Evolutionary conservation across 495 filamentous ascomycete genomes (phyloP).

Genomic region (Aspergillus incahuasiensis): DNA sequence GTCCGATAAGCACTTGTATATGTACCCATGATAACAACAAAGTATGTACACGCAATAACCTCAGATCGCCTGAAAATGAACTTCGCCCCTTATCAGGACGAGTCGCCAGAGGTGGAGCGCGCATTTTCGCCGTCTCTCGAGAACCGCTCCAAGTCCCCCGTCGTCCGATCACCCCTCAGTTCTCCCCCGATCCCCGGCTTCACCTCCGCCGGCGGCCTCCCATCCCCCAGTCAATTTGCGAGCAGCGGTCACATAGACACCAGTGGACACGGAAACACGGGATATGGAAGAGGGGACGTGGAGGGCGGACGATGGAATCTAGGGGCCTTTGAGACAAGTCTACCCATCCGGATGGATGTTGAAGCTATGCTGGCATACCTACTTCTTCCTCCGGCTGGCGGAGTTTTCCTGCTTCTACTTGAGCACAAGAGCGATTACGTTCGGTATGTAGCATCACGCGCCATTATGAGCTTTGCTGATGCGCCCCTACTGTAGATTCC

Average conservation of each 20-base stretch:
- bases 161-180: conserved; percentile 33
- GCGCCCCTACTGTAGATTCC: conserved; percentile 56
- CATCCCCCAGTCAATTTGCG: conserved; percentile 39
- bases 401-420: conserved; percentile 74
- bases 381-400: conserved; percentile 79
- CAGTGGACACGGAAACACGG: conserved; percentile 31
- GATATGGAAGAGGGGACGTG: conserved; percentile 30
- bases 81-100: conserved; percentile 94
- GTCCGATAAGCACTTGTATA: conserved; percentile 24
- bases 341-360: conserved; percentile 75
- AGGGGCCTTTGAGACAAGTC: conserved; percentile 70
- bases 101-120: conserved; percentile 70
- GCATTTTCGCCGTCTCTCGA: conserved; percentile 63
- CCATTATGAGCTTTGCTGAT: conserved; percentile 8
- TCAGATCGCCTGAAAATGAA: conserved; percentile 54
- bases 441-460: conserved; percentile 61
- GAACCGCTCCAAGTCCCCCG: conserved; percentile 47
- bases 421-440: conserved; percentile 98
- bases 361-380: conserved; percentile 92
- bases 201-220: conserved; percentile 33
- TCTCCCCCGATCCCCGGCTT: conserved; percentile 26
- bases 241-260: conserved; percentile 15
- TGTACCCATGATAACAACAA: neutral
- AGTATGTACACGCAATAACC: conserved; percentile 5
- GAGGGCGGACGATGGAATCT: conserved; percentile 62